Evolutionary conservation across 441 rosid species (phyloP), one percentile per base, ranked within the genome.

Genomic region (Pelargonium citronellum): DNA sequence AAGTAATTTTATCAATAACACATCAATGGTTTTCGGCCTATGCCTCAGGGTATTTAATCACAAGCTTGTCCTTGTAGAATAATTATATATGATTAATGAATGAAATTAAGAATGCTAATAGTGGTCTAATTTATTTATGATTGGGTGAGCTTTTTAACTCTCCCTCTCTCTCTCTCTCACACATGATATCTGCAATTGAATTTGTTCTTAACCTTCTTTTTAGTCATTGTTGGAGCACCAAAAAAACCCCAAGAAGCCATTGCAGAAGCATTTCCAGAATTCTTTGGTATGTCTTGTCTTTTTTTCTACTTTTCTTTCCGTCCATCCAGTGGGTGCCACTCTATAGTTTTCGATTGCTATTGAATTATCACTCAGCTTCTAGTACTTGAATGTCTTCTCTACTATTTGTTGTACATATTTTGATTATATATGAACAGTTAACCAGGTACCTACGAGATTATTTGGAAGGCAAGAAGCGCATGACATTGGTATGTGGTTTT

Each of bases 1-100:
- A 83, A 93, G 98, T 75, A 91, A 86, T 80, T 93, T 90, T 77
- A 91, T 91, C 84, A 93, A 93, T 73, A 93, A 91, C 66, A 93
- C 97, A 65, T 91, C 96, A 16, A 89, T 93, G 97, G 95, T 91
- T 73, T 91, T 93, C 69, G 86, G 98, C 65, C 84, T 86, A 37
- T 91, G 97, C 84, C 78, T 93, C 58, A 86, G 92, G 78, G 98
- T 93, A 86, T 77, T 89, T 77, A 64, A 69, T 68, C 79, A 75
- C 24, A 71, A 43, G 64, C 60, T 34, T 44, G 64, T 41, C 70
- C 77, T 69, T 66, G 65, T 9, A 24, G 37, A 67, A 39, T 62
- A 64, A 1, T 58, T 64, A 17, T 30, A 30, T 30, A 44, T 64
- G 47, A 64, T 67, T 46, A 72, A 57, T 16, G 24, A 55, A 16